Evolutionary conservation across 106 monocot genomes (phyloP), one percentile per base, ranked within the genome.

Genomic region (Acorus calamus): DNA sequence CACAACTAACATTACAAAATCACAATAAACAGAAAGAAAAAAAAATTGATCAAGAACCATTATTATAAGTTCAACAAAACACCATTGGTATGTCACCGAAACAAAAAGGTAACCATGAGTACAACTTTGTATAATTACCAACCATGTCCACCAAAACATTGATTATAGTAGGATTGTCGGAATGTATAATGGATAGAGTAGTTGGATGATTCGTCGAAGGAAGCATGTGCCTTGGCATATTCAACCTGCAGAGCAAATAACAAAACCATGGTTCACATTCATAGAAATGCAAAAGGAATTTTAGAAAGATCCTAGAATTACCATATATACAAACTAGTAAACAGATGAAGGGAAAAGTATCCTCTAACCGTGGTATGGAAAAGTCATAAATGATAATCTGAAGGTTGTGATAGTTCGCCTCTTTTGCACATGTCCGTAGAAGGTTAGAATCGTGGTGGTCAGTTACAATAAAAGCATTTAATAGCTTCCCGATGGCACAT

Each of bases 61-160:
- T 28, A 28, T 28, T 28, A 28, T 28, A 28, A 28, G 28, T 28
- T 28, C 28, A 28, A 28, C 28, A 28, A 28, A 28, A 28, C 28
- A 28, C 28, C 28, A 28, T 28, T 28, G 28, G 28, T 28, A 28
- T 28, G 28, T 28, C 28, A 28, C 28, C 28, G 28, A 28, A 28
- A 28, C 28, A 28, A 28, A 28, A 28, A 28, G 28, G 28, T 28
- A 28, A 28, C 28, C 28, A 1, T 28, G 28, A 28, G 28, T 28
- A 28, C 28, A 28, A 28, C 28, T 28, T 28, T 28, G 28, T 28
- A 28, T 28, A 28, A 28, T 28, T 64, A 82, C 94, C 62, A 71
- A 98, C 98, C 88, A 79, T 81, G 69, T 98, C 98, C 3, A 98
- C 83, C 72, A 98, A 73, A 59, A 86, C 90, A 73, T 98, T 98